Evolutionary conservation across 2,329 filamentous ascomycete genomes (phyloP).

Genomic region (Colletotrichum sp.): DNA sequence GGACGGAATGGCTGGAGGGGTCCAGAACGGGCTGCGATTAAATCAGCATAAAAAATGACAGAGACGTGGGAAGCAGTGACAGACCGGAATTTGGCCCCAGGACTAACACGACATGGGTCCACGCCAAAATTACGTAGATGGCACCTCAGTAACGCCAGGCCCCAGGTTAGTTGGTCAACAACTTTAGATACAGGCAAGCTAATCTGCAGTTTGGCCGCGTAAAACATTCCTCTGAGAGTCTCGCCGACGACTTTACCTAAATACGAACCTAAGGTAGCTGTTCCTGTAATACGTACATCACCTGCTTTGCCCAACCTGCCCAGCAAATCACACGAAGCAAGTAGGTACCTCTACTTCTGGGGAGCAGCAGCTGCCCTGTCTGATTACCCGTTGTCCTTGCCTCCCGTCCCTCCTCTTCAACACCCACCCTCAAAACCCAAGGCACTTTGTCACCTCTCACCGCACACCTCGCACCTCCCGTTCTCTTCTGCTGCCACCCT

Average conservation of each 20-base stretch:
- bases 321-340: background rate
- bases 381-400: background rate
- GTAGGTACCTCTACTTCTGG: background rate
- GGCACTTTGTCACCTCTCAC: background rate
- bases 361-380: background rate
- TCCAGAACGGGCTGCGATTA: background rate
- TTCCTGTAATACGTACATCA: background rate
- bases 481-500: background rate
- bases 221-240: background rate
- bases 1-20: background rate
- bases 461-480: background rate
- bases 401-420: background rate
- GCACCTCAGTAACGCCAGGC: background rate
- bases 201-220: background rate
- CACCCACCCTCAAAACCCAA: background rate
- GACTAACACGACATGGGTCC: background rate
- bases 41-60: background rate
- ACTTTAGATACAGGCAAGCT: background rate
- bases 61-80: background rate
- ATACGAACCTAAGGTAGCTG: background rate
- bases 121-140: conserved; percentile 12
- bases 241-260: background rate
- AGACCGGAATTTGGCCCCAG: background rate
- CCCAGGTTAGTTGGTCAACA: background rate
- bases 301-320: background rate